Evolutionary conservation across 306 rosid species (phyloP), one percentile per base, ranked within the genome.

Genomic region (Medicago arabica): DNA sequence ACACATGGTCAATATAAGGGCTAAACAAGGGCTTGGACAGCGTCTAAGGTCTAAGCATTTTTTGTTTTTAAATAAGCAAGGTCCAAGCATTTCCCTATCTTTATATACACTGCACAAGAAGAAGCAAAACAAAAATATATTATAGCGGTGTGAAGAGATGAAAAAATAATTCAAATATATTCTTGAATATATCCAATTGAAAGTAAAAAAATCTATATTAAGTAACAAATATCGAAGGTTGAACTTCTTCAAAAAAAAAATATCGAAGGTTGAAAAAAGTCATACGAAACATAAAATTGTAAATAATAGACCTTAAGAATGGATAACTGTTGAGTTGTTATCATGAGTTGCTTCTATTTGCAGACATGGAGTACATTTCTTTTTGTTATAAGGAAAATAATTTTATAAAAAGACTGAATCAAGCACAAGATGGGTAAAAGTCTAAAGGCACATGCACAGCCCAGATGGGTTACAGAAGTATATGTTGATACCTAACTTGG

Each of bases 361-460:
- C 14, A 54, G 1, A 54, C 10, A 18, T 17, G 5, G 12, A 54
- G 6, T 17, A 54, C 4, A 46, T 34, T 34, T 34, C 6, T 34
- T 34, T 34, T 12, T 47, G 19, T 11, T 23, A 2, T 13, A 58
- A 58, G n/a, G 64, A 58, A 23, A 58, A 23, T 58, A 1, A 21
- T 58, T 58, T 58, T 31, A 61, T 61, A 7, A 61, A 61, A 61
- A 61, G 67, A 61, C 43, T 61, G 10, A 14, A 61, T 31, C 67
- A 61, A 28, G 67, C 3, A 60, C 19, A 61, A 1, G 43, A 31
- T 34, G 19, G 21, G 39, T 8, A 60, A 60, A 28, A 28, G 67
- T 60, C 67, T 60, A 60, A 7, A 7, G 67, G 67, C 67, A 28
- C 67, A 60, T 60, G 66, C 66, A 59, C 17, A 12, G 10, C 39